These are phyloP conservation scores for Blastobotrys raffinosifermentans DNA, from an alignment of 1,139 yeast genomes.

Conservation along the genomic window DNA sequence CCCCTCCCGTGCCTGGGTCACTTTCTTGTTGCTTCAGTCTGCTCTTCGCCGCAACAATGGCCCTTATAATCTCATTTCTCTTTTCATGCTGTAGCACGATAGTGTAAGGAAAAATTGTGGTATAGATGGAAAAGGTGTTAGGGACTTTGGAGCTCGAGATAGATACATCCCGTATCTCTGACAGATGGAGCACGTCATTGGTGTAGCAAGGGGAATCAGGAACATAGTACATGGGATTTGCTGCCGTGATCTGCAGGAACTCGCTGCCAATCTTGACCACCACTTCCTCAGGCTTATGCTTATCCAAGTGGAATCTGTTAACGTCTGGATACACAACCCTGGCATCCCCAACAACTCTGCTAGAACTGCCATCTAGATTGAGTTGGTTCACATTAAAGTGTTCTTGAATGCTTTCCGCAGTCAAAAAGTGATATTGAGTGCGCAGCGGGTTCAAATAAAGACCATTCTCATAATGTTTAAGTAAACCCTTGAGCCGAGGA, in stretches of 20 bases:
- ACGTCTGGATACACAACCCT: constrained; percentile 19
- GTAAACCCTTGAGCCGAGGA: constrained; percentile 30
- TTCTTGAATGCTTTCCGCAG: constrained; percentile 19
- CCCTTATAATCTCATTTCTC: constrained; percentile 25
- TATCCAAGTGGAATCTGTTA: constrained; percentile 6
- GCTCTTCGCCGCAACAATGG: constrained; percentile 22
- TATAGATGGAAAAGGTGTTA: neutral
- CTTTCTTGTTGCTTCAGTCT: constrained; percentile 17
- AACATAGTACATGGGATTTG: constrained; percentile 47
- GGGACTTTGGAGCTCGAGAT: constrained; percentile 13
- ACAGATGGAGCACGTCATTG: constrained; percentile 22
- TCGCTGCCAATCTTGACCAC: constrained; percentile 61
- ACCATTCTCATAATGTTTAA: constrained; percentile 19
- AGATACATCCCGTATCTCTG: constrained; percentile 45
- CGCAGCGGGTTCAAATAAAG: constrained; percentile 23
- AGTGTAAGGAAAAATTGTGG: neutral
- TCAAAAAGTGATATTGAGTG: constrained; percentile 22
- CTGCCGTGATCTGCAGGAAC: constrained; percentile 51
- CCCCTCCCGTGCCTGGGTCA: constrained; percentile 6
- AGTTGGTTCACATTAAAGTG: constrained; percentile 20
- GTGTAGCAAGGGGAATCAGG: constrained; percentile 22
- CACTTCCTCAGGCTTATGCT: constrained; percentile 7
- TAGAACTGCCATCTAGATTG: constrained; percentile 22
- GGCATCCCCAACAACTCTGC: constrained; percentile 20
- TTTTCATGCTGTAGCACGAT: constrained; percentile 6